phyloP scores from a whole-genome alignment of 1,284 basidiomycete genomes.

The Moniliophthora roreri region DNA sequence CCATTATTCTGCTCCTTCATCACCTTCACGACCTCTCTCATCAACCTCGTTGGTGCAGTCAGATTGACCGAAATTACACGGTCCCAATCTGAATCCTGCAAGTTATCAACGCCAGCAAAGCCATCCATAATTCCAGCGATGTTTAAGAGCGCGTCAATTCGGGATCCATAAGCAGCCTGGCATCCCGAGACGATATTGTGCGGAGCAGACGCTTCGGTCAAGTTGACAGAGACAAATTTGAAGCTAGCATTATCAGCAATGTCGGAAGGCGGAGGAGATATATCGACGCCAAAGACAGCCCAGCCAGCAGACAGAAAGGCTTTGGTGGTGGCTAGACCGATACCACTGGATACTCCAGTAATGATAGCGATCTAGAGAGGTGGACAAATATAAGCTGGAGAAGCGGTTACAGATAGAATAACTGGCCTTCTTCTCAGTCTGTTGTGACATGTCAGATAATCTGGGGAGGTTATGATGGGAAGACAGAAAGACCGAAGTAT shows the following conservation, averaged over 20 bases:
- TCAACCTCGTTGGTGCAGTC: constrained; percentile 17
- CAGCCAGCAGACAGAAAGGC: constrained; percentile 22
- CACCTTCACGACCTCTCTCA: constrained; percentile 18
- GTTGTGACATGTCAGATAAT: too few relatives aligned
- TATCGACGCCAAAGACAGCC: constrained; percentile 18
- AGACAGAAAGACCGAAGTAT: too few relatives aligned
- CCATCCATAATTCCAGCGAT: constrained; percentile 19
- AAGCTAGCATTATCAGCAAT: constrained; percentile 6
- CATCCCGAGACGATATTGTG: constrained; percentile 12
- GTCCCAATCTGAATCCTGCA: constrained; percentile 17
- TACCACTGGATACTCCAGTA: constrained; percentile 27
- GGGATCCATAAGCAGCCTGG: constrained; percentile 10
- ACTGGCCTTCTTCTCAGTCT: constrained; percentile 7
- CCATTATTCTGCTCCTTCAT: constrained; percentile 19
- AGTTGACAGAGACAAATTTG: constrained; percentile 14
- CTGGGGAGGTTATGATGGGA: too few relatives aligned
- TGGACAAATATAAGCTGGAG: too few relatives aligned
- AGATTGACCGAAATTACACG: constrained; percentile 17
- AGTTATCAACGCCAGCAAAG: constrained; percentile 10
- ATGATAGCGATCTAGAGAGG: constrained; percentile 10
- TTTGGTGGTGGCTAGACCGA: constrained; percentile 31
- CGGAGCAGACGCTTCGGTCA: constrained; percentile 12
- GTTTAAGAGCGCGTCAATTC: constrained; percentile 19
- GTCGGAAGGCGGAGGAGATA: constrained; percentile 1
- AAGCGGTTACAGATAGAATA: background rate